Evolutionary conservation across 495 filamentous ascomycete genomes (phyloP), one percentile per base, ranked within the genome.

Genomic region (Bathelium albidoporum): DNA sequence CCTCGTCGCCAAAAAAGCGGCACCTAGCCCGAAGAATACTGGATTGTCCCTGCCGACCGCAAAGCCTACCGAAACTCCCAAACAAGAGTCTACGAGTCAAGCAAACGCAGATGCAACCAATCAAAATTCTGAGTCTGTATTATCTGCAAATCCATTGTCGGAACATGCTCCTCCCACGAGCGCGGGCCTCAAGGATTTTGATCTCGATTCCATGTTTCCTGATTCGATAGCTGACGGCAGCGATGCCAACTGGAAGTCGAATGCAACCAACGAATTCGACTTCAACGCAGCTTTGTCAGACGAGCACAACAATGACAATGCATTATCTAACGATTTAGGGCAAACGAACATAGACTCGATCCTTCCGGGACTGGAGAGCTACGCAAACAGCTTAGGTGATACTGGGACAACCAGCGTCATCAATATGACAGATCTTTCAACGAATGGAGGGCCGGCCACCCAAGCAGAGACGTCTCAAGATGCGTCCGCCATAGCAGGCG

Each of bases 331-430:
- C n/a, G 58, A 60, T 0, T 18, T 36, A 11, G 43, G 43, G 45
- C 61, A 58, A 58, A 34, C 44, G 24, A 55, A 20, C 45, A 34
- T 63, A n/a, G 29, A 34, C 32, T 63, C 61, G 2, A 44, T 63
- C 45, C 45, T 63, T 9, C 61, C 61, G 3, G 61, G 61, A 22
- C 36, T 63, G 12, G 61, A 63, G 39, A 63, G 61, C 61, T 63
- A 63, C 32, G 61, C 61, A 14, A 63, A 63, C 28, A 31, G 39
- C 39, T 22, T 60, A 10, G 59, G 39, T n/a, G 59, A 60, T 18
- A 39, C n/a, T 11, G 39, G 28, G 9, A 31, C 12, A 7, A 60
- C n/a, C 5, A 31, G 5, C 29, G 58, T 31, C n/a, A n/a, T 55
- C n/a, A 9, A 22, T n/a, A 22, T 49, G 22, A n/a, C 36, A 1